phyloP scores from a whole-genome alignment of 257 asterid genomes.

The Echium plantagineum region DNA sequence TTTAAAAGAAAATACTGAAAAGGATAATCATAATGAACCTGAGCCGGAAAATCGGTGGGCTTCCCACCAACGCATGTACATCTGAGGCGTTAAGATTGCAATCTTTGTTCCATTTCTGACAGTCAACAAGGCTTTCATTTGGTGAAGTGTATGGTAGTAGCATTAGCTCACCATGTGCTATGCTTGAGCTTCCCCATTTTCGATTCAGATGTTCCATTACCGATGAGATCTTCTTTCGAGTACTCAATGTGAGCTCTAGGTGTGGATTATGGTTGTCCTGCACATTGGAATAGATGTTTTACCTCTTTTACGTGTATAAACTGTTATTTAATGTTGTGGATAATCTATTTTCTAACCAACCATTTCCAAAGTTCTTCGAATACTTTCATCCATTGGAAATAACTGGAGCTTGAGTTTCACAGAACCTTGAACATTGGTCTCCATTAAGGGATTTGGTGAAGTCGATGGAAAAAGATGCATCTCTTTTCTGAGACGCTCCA shows the following conservation, averaged over 20 bases:
- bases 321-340: conserved; percentile 3
- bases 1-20: background rate
- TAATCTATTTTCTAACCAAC: conserved; percentile 25
- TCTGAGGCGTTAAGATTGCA: conserved; percentile 79
- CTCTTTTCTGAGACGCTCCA: conserved; percentile 44
- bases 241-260: conserved; percentile 80
- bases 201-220: conserved; percentile 83
- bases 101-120: conserved; percentile 80
- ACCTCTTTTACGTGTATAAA: background rate
- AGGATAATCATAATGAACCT: conserved; percentile 31
- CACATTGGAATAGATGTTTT: conserved; percentile 3
- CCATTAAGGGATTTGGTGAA: conserved; percentile 24
- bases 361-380: conserved; percentile 80
- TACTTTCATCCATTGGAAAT: conserved; percentile 82
- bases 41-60: conserved; percentile 83
- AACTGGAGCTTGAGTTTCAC: conserved; percentile 84
- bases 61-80: conserved; percentile 57
- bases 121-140: conserved; percentile 45
- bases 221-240: conserved; percentile 84
- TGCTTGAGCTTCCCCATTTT: conserved; percentile 75
- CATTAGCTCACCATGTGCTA: conserved; percentile 46
- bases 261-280: conserved; percentile 88
- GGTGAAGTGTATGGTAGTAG: conserved; percentile 77
- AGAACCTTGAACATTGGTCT: conserved; percentile 36
- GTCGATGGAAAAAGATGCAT: conserved; percentile 23